Evolutionary conservation across 2,329 filamentous ascomycete species (phyloP), one percentile per base, ranked within the genome.

Genomic region (Ramularia collo-cygni): DNA sequence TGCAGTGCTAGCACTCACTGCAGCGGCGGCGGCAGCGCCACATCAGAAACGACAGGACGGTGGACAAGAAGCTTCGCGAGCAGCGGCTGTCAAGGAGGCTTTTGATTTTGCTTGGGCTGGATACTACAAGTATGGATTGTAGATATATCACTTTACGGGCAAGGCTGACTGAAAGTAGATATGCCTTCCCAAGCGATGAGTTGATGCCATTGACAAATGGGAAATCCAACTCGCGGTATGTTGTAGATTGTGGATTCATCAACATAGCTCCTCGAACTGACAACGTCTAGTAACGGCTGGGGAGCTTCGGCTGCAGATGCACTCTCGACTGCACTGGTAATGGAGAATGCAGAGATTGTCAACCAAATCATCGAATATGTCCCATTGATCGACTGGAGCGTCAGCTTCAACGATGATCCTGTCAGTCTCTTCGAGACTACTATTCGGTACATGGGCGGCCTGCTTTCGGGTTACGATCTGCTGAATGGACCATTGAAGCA

Each of bases 361-460:
- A 67, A 79, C 29, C 69, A 79, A 38, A 88, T 93, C 47, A 63
- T 94, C 14, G 28, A 81, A 4, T 81, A 80, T 57, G 75, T 94
- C 32, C 73, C 77, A 0, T 75, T 64, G 0, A 81, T 93, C 54
- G 70, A 93, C 61, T 94, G 85, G 56, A 73, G 73, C 29, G 66
- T 95, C 55, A 88, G 95, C 64, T 93, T 86, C 0, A 44, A 52
- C 1, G 55, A 69, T 2, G 62, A 69, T 1, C 63, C 69, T 8
- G 78, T 94, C 35, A 90, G 83, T 27, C 64, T 95, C 6, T 95
- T 95, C 54, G 88, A 95, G 64, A 94, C 86, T 0, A 95, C 85
- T 0, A 94, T 95, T 56, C 80, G 88, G 18, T 94, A 94, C 55
- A 66, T 95, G 1, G 88, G 77, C 8, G 88, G 87, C 12, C 71